phyloP scores from a whole-genome alignment of 352 stramenopile genomes.

The Thalassiosira sp. region DNA sequence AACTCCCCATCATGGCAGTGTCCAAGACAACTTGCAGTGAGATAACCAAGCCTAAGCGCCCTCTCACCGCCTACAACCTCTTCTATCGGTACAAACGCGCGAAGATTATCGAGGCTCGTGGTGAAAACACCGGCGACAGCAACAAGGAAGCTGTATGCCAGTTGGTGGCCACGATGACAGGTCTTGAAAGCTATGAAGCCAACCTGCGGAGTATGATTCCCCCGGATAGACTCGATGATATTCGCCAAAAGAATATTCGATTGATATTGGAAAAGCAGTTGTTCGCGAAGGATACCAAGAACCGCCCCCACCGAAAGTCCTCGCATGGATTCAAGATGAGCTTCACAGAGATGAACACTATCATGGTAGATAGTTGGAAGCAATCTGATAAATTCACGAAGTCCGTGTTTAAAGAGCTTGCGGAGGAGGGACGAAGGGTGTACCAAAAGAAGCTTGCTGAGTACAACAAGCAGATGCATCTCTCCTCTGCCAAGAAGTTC shows the following conservation, averaged over 20 bases:
- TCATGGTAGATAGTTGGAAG: slow-evolving; percentile 31
- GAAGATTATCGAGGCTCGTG: slow-evolving; percentile 8
- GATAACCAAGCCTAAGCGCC: slow-evolving; percentile 20
- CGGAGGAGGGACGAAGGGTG: slow-evolving; percentile 22
- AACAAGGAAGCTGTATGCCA: neutral
- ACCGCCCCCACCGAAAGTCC: slow-evolving; percentile 8
- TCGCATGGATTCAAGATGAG: neutral
- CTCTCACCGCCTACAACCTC: slow-evolving; percentile 41
- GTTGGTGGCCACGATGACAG: slow-evolving; percentile 1
- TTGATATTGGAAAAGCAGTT: neutral
- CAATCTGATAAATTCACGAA: slow-evolving; percentile 7
- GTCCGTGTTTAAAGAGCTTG: slow-evolving; percentile 25
- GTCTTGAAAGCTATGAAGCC: slow-evolving; percentile 13
- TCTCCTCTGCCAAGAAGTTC: neutral
- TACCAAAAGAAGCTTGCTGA: slow-evolving; percentile 1
- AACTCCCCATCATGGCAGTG: no score
- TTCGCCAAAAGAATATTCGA: neutral
- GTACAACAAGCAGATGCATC: slow-evolving; percentile 10
- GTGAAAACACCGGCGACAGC: neutral
- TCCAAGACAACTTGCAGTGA: neutral
- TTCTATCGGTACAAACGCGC: slow-evolving; percentile 40
- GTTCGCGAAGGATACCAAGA: neutral
- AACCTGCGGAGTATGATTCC: neutral
- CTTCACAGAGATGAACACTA: slow-evolving; percentile 24
- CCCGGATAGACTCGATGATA: neutral